Evolutionary conservation across 2,329 filamentous ascomycete genomes (phyloP).

Genomic region (Xylariaceae sp.): DNA sequence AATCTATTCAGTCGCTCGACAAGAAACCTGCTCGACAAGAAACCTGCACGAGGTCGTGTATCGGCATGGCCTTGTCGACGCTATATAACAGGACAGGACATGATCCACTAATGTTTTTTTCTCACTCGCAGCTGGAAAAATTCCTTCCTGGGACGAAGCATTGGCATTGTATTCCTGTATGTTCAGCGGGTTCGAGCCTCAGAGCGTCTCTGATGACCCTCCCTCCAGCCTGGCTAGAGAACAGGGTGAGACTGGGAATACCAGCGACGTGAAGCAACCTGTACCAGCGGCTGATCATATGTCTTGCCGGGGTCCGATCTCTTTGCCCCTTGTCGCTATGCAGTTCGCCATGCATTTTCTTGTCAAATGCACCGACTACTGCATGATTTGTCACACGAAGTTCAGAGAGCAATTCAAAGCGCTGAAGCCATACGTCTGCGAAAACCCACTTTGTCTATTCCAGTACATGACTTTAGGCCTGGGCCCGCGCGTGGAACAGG

Average conservation of each 20-base stretch:
- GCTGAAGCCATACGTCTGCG: conserved; percentile 76
- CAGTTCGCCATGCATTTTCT: conserved; percentile 75
- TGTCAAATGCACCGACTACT: conserved; percentile 77
- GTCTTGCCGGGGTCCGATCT: conserved; percentile 34
- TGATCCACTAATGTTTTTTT: no score
- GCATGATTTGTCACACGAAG: conserved; percentile 73
- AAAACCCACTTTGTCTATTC: conserved; percentile 68
- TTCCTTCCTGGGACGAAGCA: conserved; percentile 36
- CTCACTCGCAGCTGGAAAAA: not conserved
- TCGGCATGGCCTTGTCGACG: no score
- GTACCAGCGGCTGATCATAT: conserved; percentile 29
- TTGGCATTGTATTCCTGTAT: conserved; percentile 37
- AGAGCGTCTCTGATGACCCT: no score
- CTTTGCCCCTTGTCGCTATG: conserved; percentile 56
- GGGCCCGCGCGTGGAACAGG: conserved; percentile 78
- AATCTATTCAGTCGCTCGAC: not conserved
- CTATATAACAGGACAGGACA: no score
- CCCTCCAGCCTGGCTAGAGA: no score
- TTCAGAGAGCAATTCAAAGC: conserved; percentile 61
- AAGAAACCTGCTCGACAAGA: not conserved
- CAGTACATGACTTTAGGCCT: conserved; percentile 86
- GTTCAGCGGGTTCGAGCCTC: no score
- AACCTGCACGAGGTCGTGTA: no score
- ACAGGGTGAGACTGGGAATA: not conserved
- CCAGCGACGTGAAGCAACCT: conserved; percentile 20